Conservation (phyloP, 192 early-diverging fungal genomes). For the Linnemannia zychae region DNA sequence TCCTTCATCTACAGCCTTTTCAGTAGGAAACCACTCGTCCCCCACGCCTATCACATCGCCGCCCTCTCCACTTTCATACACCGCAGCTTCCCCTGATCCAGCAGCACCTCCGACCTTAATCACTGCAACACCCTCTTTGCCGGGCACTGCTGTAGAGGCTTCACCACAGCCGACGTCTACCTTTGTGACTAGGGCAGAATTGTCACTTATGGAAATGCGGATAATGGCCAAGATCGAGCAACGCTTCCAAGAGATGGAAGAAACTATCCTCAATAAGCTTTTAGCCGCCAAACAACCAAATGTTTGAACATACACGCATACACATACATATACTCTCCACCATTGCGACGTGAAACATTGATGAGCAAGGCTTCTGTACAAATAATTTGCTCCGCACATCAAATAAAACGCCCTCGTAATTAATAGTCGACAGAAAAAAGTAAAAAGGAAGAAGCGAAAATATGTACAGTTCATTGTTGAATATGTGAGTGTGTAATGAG, state of each 20-base stretch:
- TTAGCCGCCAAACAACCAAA: background rate
- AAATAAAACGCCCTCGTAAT: too few relatives aligned
- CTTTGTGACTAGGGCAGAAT: constrained; percentile 35
- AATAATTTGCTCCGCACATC: constrained; percentile 8
- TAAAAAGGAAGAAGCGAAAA: background rate
- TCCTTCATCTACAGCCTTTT: background rate
- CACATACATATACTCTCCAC: too few relatives aligned
- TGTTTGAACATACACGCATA: background rate
- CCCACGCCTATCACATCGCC: background rate
- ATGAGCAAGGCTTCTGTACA: background rate
- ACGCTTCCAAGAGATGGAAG: constrained; percentile 30
- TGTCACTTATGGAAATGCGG: constrained; percentile 33
- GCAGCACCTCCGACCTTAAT: background rate
- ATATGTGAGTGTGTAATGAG: background rate
- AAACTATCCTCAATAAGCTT: constrained; percentile 29
- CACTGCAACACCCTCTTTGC: background rate
- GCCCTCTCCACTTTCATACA: background rate
- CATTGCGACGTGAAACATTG: too few relatives aligned
- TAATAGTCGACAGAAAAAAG: too few relatives aligned
- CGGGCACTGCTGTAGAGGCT: background rate
- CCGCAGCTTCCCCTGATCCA: background rate
- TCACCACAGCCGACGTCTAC: background rate
- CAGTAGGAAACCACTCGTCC: too few relatives aligned
- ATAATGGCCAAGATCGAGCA: constrained; percentile 39
- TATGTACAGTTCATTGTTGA: constrained; percentile 4